Conservation (phyloP, 176 grass and related monocot species). For the Cymbopogon citratus region DNA sequence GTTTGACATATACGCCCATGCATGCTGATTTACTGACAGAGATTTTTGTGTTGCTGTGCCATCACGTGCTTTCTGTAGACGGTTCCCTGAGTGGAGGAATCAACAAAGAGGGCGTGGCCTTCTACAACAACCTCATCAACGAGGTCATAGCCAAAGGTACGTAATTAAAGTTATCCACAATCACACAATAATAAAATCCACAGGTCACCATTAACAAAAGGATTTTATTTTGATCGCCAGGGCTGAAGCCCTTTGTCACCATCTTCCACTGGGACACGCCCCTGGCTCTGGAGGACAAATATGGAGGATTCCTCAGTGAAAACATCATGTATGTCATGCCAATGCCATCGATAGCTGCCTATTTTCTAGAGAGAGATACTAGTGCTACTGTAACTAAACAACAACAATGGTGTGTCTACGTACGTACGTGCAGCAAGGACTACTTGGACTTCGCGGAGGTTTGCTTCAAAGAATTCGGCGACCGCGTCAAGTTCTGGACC, state of each 20-base stretch:
- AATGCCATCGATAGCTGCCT: no score
- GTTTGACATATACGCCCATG: no score
- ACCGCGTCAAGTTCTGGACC: constrained; percentile 69
- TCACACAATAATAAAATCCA: not conserved
- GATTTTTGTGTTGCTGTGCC: not conserved
- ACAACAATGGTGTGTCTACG: no score
- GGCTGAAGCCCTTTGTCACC: constrained; percentile 55
- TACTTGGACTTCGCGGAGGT: constrained; percentile 46
- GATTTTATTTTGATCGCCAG: not conserved
- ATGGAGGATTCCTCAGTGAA: constrained; percentile 61
- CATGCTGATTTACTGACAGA: no score
- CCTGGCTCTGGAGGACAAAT: constrained; percentile 57
- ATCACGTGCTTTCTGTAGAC: not conserved
- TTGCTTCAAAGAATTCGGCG: constrained; percentile 68
- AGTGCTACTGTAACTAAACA: no score
- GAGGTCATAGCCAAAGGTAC: not conserved
- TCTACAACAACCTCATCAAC: constrained; percentile 6
- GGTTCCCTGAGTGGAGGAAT: not conserved
- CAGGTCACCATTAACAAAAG: not conserved
- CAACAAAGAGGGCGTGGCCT: not conserved
- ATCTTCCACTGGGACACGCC: constrained; percentile 81
- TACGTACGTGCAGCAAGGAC: constrained; percentile 52
- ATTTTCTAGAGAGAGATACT: no score
- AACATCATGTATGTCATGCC: constrained; percentile 27
- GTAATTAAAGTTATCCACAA: not conserved